Evolutionary conservation across 257 asterid genomes (phyloP).

Genomic region (Solanum peruvianum): DNA sequence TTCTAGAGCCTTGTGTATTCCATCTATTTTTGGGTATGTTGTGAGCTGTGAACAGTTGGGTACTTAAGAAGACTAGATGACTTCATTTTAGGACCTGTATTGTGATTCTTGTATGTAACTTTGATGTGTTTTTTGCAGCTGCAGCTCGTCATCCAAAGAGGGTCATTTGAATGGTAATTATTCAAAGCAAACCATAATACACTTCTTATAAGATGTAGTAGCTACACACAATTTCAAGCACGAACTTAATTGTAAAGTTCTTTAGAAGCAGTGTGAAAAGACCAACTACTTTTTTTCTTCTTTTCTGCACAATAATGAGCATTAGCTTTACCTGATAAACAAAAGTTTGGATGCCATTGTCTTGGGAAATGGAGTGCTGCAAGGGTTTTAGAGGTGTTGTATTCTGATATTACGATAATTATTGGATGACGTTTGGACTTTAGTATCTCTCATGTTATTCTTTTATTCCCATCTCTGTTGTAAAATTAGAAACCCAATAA

Average conservation of each 20-base stretch:
- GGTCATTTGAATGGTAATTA: slow-evolving; percentile 24
- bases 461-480: background rate
- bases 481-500: background rate
- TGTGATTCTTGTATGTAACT: background rate
- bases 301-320: background rate
- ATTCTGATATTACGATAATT: background rate
- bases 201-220: background rate
- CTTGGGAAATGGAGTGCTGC: background rate
- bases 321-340: background rate
- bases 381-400: background rate
- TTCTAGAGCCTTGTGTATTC: background rate
- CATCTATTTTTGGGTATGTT: background rate
- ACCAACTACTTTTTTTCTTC: background rate
- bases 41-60: background rate
- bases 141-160: slow-evolving; percentile 81
- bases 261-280: slow-evolving; percentile 1
- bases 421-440: background rate
- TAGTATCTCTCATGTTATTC: background rate
- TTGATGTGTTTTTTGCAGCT: slow-evolving; percentile 38
- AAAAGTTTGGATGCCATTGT: background rate
- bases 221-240: background rate
- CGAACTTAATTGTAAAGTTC: background rate
- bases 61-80: background rate
- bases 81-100: background rate
- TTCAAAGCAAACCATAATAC: background rate